Evolutionary conservation across 2,329 filamentous ascomycete species (phyloP), one percentile per base, ranked within the genome.

Genomic region (Colletotrichum somersetense): DNA sequence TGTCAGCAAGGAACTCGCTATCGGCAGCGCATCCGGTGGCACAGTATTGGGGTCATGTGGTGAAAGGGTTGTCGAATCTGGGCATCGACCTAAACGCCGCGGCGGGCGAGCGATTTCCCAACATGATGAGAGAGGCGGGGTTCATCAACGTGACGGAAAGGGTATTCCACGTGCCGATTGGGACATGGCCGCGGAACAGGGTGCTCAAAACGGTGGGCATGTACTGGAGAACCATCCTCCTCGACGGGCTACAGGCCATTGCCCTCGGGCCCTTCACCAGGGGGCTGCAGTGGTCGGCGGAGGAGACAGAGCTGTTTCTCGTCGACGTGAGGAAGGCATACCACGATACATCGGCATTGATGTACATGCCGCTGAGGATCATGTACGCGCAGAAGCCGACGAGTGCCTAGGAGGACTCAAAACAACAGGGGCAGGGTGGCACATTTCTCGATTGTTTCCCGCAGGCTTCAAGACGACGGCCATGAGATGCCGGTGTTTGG

Each of bases 331-430:
- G 85, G 73, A 85, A 80, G 72, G 85, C 84, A n/a, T 87, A 86
- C 74, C 79, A 80, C 73, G 84, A 86, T 66, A 84, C 83, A 61
- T 76, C 78, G 67, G 79, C 79, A 74, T 82, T 85, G 75, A 80
- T 83, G 81, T 88, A 87, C 73, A 89, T 89, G 87, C 87, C 87
- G 11, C 80, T 89, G 74, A 84, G 88, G 76, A 82, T 89, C 63
- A 80, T 88, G 16, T 89, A 87, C 74, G 87, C 83, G 20, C 88
- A 89, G 77, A 89, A 85, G 77, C 86, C 87, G 44, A 67, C 33
- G 23, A 42, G 42, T 40, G 58, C 38, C 35, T 35, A 62, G 30
- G 11, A 40, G 11, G 12, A 40, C n/a, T 3, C n/a, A 14, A 42
- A 5, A 4, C 55, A 23, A 26, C 35, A 8, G 11, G 11, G 3